These are phyloP conservation scores for Davidsoniella eucalypti DNA, from an alignment of 2,329 filamentous ascomycete species.

Conservation along the genomic window DNA sequence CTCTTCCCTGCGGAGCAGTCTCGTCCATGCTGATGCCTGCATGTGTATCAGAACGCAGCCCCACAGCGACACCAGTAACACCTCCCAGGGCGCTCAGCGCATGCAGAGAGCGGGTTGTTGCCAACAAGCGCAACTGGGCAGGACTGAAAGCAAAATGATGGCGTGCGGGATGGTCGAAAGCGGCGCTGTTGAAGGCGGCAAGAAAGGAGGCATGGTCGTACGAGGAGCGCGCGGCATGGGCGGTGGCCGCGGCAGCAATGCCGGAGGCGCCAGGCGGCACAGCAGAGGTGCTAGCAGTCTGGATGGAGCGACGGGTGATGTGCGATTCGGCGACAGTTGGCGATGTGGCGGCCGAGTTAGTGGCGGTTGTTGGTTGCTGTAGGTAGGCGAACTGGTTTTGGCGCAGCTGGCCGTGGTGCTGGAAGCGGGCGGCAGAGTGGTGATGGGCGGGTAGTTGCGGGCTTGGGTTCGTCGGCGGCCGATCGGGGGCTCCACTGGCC, in stretches of 20 bases:
- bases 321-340: slow-evolving; percentile 2
- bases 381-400: not conserved
- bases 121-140: slow-evolving; percentile 34
- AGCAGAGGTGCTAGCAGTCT: not conserved
- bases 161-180: slow-evolving; percentile 5
- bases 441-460: not conserved
- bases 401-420: not conserved
- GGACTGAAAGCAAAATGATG: slow-evolving; percentile 39
- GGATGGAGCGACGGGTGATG: not conserved
- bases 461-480: not conserved
- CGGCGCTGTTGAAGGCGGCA: slow-evolving; percentile 5
- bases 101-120: slow-evolving; percentile 31
- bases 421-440: not conserved
- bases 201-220: slow-evolving; percentile 4
- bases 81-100: slow-evolving; percentile 37
- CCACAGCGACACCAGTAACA: slow-evolving; percentile 32
- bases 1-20: slow-evolving; percentile 24
- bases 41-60: slow-evolving; percentile 31
- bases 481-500: not conserved
- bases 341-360: not conserved
- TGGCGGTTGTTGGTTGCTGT: not conserved
- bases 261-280: not conserved
- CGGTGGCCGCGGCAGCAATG: not conserved
- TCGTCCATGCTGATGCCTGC: slow-evolving; percentile 36
- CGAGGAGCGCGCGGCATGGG: not conserved